Conservation (phyloP, 1,284 basidiomycete genomes). For the Gymnopus androsaceus region DNA sequence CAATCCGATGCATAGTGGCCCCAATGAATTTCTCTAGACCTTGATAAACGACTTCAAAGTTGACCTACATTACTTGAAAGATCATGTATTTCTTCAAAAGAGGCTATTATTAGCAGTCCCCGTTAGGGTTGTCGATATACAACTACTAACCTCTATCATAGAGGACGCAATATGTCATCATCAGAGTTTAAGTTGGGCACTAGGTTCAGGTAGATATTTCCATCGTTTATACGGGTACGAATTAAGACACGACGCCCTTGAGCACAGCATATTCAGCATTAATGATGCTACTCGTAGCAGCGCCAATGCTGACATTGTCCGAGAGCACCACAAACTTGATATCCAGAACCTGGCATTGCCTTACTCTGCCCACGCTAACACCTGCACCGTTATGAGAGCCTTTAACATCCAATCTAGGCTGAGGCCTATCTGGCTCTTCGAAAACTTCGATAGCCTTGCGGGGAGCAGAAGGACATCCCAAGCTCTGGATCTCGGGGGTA, state of each 20-base stretch:
- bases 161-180: too few relatives aligned
- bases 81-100: too few relatives aligned
- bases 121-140: too few relatives aligned
- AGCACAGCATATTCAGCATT: slow-evolving; percentile 95
- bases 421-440: slow-evolving; percentile 91
- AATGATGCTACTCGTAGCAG: slow-evolving; percentile 96
- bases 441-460: slow-evolving; percentile 88
- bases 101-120: too few relatives aligned
- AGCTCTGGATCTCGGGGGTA: slow-evolving; percentile 77
- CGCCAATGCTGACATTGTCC: slow-evolving; percentile 96
- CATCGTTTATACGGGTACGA: too few relatives aligned
- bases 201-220: too few relatives aligned
- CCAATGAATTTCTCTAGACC: too few relatives aligned
- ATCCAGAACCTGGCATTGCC: slow-evolving; percentile 90
- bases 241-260: slow-evolving; percentile 61
- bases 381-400: slow-evolving; percentile 92
- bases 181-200: too few relatives aligned
- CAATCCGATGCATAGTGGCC: too few relatives aligned
- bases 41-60: too few relatives aligned
- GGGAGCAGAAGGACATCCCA: slow-evolving; percentile 87
- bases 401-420: slow-evolving; percentile 85
- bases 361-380: slow-evolving; percentile 88
- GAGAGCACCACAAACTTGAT: slow-evolving; percentile 94
- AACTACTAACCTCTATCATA: too few relatives aligned
- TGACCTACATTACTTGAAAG: too few relatives aligned